Percentiles rank a stretch among this genome's conserved stretches.
Conservation (phyloP, 1,284 basidiomycete species). For the Phlebopus sp. region DNA sequence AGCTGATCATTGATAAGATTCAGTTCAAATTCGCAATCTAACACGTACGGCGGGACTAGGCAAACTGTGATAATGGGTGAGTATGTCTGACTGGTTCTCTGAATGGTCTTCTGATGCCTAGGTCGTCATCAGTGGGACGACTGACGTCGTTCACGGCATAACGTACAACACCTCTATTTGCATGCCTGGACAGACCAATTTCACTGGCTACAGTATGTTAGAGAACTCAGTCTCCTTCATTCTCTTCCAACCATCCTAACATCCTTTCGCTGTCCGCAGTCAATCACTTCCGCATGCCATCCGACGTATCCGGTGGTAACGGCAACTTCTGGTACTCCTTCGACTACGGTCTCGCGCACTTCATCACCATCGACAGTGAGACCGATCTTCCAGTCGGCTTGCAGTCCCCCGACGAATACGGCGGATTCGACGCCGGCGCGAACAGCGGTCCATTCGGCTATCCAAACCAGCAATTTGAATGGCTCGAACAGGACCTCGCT, state of each 20-base stretch:
- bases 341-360: conserved; percentile 29
- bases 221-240: background rate
- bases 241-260: background rate
- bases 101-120: background rate
- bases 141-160: conserved; percentile 23
- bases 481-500: conserved; percentile 27
- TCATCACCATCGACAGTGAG: conserved; percentile 21
- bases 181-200: conserved; percentile 25
- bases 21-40: background rate
- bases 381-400: conserved; percentile 26
- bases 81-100: background rate
- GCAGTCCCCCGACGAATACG: conserved; percentile 21
- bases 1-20: background rate
- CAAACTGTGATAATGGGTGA: conserved; percentile 29
- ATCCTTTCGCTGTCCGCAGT: conserved; percentile 9
- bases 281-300: conserved; percentile 30
- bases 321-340: conserved; percentile 34
- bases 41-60: conserved; percentile 8
- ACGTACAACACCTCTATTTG: conserved; percentile 28
- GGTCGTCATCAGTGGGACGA: conserved; percentile 18
- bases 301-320: conserved; percentile 23
- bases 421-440: conserved; percentile 15
- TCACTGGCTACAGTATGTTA: conserved; percentile 28
- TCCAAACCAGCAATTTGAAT: conserved; percentile 27
- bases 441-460: conserved; percentile 26